phyloP scores from a whole-genome alignment of 2,329 filamentous ascomycete species.

The Colletotrichum lindemuthianum region DNA sequence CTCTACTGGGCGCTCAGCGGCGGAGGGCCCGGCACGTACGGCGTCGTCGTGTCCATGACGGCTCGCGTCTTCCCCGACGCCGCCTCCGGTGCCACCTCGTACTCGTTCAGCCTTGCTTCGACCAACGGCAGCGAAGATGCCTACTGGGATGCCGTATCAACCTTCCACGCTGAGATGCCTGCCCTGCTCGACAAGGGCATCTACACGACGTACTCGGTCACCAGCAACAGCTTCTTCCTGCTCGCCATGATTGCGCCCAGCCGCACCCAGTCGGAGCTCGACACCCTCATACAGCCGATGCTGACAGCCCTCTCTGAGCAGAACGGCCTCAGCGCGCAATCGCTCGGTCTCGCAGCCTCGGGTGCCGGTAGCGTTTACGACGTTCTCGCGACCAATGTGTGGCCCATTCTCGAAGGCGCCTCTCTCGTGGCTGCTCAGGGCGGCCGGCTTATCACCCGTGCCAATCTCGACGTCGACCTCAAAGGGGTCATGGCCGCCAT shows the following conservation, averaged over 20 bases:
- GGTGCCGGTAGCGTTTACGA: no score
- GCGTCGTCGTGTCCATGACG: constrained; percentile 61
- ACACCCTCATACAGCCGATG: constrained; percentile 48
- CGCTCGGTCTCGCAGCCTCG: no score
- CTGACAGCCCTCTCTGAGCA: no score
- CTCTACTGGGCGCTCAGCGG: constrained; percentile 67
- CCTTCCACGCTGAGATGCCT: constrained; percentile 57
- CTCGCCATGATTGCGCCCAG: constrained; percentile 50
- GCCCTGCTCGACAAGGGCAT: constrained; percentile 53
- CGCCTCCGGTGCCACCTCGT: constrained; percentile 53
- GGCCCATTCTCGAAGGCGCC: no score
- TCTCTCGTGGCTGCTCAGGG: no score
- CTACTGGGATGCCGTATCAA: constrained; percentile 59
- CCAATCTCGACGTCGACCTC: no score
- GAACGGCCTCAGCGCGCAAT: no score
- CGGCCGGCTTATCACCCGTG: no score
- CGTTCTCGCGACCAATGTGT: no score
- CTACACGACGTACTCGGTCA: constrained; percentile 55
- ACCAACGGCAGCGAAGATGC: constrained; percentile 51
- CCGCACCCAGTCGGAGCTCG: constrained; percentile 47
- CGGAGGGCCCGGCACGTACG: constrained; percentile 63
- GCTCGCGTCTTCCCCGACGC: constrained; percentile 61
- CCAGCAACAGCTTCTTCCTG: constrained; percentile 50
- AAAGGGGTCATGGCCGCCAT: no score
- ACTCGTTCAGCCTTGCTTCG: no score